Evolutionary conservation across 148 eudicot species (phyloP).

Genomic region (Spergularia bocconei): DNA sequence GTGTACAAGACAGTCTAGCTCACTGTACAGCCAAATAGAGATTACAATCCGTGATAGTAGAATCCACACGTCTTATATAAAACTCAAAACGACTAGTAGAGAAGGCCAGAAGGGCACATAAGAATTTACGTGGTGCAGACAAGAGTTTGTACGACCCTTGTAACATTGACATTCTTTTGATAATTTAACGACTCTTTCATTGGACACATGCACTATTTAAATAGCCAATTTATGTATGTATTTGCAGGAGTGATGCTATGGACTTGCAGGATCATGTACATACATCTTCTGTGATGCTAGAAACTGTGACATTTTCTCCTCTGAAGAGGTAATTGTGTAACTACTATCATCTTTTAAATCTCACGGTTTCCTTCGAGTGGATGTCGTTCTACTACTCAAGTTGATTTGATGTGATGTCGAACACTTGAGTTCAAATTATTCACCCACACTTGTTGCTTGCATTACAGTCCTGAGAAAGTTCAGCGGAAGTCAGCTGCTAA

Average conservation of each 20-base stretch:
- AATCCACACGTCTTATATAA: too few relatives aligned
- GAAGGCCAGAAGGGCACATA: too few relatives aligned
- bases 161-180: too few relatives aligned
- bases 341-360: neutral
- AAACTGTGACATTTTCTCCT: constrained; percentile 43
- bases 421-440: neutral
- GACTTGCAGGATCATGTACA: constrained; percentile 31
- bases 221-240: constrained; percentile 8
- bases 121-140: too few relatives aligned
- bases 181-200: too few relatives aligned
- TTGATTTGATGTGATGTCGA: neutral
- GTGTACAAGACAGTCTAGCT: too few relatives aligned
- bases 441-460: constrained; percentile 2
- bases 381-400: neutral
- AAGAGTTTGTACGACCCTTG: too few relatives aligned
- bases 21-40: too few relatives aligned
- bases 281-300: constrained; percentile 37
- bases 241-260: constrained; percentile 35
- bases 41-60: too few relatives aligned
- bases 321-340: constrained; percentile 44
- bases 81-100: too few relatives aligned
- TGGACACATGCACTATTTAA: neutral
- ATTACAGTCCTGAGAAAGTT: constrained; percentile 44
- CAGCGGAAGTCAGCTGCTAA: constrained; percentile 33
- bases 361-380: too few relatives aligned